Evolutionary conservation across 495 filamentous ascomycete species (phyloP), one percentile per base, ranked within the genome.

Genomic region (Aspergillus taichungensis): DNA sequence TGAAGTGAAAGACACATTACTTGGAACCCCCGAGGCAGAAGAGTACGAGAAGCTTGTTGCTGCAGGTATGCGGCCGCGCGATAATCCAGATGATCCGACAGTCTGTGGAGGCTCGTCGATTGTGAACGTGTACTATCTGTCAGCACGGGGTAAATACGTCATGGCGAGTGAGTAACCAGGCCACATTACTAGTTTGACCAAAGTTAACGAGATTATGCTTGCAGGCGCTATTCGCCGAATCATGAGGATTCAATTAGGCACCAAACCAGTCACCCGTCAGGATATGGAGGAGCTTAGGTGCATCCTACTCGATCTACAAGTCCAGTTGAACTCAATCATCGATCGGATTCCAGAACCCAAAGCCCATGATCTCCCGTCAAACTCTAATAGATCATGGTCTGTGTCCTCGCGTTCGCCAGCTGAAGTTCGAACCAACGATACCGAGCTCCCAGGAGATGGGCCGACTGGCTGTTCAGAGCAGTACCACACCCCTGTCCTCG

Each of bases 121-220:
- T 59, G 69, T 73, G 18, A 73, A 72, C 51, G 67, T 72, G 8
- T 71, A 67, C 27, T 73, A 73, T 34, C 49, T 73, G n/a, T 63
- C 64, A 12, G 68, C 66, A 2, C 57, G 60, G 33, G 69, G 68
- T 0, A 73, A 73, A 59, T 71, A 71, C 46, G 60, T 59, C 12
- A 73, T 73, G 67, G 68, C 69, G 18, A 59, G 69, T 73, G 47
- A 55, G 69, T 65, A 6, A 8, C 8, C 33, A 12, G 6, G 7
- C 24, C 35, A 8, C 35, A 8, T 0, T 9, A 12, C 8, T 7
- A n/a, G 9, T 6, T 30, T 34, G 2, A n/a, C 8, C 2, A 39
- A 11, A 34, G 32, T 46, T 64, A 46, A 63, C 35, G n/a, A 11
- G 43, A 4, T 24, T 1, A 24, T n/a, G 6, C 6, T 38, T 8